phyloP scores from a whole-genome alignment of 1,284 basidiomycete genomes.

The Agaricales sp. region DNA sequence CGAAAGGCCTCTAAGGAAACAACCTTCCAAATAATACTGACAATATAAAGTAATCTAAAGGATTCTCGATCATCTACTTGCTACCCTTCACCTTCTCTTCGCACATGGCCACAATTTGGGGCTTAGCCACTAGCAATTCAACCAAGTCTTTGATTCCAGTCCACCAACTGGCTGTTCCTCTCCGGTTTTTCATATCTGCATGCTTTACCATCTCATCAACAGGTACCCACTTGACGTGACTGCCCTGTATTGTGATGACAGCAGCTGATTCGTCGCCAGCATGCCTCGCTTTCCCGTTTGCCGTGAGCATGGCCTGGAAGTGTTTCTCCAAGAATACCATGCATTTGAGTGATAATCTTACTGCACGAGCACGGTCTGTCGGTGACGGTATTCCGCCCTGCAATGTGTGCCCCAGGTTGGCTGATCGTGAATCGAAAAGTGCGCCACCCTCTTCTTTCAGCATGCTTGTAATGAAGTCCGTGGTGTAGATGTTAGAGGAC shows the following conservation, averaged over 20 bases:
- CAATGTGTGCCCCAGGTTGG: constrained; percentile 91
- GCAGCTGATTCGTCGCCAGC: constrained; percentile 65
- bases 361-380: constrained; percentile 85
- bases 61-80: too few relatives aligned
- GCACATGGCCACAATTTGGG: constrained; percentile 31
- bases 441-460: constrained; percentile 86
- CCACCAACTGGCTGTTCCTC: constrained; percentile 86
- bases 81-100: too few relatives aligned
- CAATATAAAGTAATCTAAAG: too few relatives aligned
- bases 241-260: constrained; percentile 86
- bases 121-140: constrained; percentile 59
- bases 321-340: constrained; percentile 91
- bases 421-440: constrained; percentile 92
- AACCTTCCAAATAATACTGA: too few relatives aligned
- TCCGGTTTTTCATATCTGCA: constrained; percentile 85
- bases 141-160: constrained; percentile 53
- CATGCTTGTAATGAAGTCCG: constrained; percentile 89
- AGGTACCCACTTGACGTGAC: constrained; percentile 71
- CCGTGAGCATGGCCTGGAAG: constrained; percentile 39
- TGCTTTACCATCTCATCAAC: constrained; percentile 77
- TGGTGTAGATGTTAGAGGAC: constrained; percentile 84
- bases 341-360: constrained; percentile 83
- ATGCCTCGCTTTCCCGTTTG: constrained; percentile 36
- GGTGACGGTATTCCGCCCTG: constrained; percentile 95
- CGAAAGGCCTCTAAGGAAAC: too few relatives aligned